phyloP scores from a whole-genome alignment of 1,284 basidiomycete genomes.

The Moesziomyces sp. region DNA sequence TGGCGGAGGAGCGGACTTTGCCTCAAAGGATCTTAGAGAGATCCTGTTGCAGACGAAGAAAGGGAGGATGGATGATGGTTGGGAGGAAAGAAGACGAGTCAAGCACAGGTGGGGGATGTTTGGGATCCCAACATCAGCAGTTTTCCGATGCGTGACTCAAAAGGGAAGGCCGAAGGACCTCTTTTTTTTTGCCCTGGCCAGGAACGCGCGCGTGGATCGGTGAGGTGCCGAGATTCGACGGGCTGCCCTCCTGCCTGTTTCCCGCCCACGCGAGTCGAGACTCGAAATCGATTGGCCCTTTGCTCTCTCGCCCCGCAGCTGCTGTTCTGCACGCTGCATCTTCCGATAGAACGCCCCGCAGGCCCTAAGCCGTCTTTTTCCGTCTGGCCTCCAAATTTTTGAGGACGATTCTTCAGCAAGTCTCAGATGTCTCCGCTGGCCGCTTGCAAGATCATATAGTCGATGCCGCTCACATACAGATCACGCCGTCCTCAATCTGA shows the following conservation, averaged over 20 bases:
- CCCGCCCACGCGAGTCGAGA: background rate
- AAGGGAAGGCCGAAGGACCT: too few species aligned
- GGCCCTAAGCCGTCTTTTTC: background rate
- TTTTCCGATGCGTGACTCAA: background rate
- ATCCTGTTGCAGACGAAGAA: background rate
- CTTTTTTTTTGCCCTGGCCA: background rate
- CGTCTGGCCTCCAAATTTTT: too few species aligned
- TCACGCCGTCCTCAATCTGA: background rate
- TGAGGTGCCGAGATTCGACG: background rate
- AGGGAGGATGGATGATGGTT: background rate
- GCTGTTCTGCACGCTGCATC: background rate
- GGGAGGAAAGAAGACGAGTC: background rate
- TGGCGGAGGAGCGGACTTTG: conserved; percentile 5
- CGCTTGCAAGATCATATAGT: too few species aligned
- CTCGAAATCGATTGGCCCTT: background rate
- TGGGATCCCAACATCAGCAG: too few species aligned
- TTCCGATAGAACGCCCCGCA: too few species aligned
- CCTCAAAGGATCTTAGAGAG: background rate
- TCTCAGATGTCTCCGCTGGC: too few species aligned
- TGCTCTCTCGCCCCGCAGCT: background rate
- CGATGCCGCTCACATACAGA: background rate
- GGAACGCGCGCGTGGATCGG: background rate
- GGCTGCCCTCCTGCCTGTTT: background rate
- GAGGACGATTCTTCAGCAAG: too few species aligned
- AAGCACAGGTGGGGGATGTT: too few species aligned